phyloP scores from a whole-genome alignment of 202 grass and related monocot species.

The Carex sylvatica region DNA sequence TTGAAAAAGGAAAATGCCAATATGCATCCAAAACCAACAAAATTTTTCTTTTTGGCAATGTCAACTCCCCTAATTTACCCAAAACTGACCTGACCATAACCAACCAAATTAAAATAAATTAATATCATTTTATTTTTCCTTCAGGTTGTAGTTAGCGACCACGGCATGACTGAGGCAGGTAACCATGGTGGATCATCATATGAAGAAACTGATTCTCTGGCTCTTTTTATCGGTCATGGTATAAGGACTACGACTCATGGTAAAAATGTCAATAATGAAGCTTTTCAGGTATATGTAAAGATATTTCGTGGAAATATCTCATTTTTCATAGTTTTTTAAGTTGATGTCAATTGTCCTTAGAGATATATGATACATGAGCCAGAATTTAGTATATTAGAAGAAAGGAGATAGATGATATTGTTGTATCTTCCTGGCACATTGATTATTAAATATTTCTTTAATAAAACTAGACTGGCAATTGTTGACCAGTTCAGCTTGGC shows the following conservation, averaged over 20 bases:
- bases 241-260: constrained; percentile 39
- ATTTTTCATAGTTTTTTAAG: background rate
- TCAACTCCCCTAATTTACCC: background rate
- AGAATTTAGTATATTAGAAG: background rate
- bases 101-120: background rate
- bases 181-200: constrained; percentile 97
- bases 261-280: constrained; percentile 48
- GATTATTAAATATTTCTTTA: background rate
- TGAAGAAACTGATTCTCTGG: constrained; percentile 83
- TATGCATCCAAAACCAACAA: background rate
- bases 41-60: background rate
- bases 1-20: background rate
- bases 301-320: background rate
- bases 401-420: background rate
- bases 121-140: background rate
- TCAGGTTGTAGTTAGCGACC: constrained; percentile 91
- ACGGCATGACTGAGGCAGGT: constrained; percentile 92
- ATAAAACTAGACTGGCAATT: background rate
- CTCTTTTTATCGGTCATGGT: constrained; percentile 70
- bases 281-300: constrained; percentile 64
- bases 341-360: background rate
- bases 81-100: background rate
- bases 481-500: background rate
- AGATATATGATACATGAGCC: background rate
- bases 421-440: background rate